Evolutionary conservation across 2,329 filamentous ascomycete genomes (phyloP), one percentile per base, ranked within the genome.

Genomic region (Pseudopithomyces chartarum): DNA sequence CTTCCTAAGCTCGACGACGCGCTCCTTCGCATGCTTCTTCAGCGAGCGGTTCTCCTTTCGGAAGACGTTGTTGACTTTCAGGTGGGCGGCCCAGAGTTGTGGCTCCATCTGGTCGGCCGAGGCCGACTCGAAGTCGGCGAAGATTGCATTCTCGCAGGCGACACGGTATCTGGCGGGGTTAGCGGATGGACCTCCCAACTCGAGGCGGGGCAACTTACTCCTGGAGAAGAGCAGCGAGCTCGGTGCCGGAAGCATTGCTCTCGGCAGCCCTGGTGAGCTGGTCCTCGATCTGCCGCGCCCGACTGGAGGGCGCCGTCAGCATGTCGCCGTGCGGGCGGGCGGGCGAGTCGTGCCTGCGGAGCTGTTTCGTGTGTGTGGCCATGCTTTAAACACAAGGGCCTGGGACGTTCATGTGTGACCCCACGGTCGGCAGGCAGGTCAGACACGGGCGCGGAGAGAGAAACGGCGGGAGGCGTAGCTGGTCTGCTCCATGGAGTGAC

Each of bases 11-110:
- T 86, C 84, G 44, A 87, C 85, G 54, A 82, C 79, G 65, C 80
- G 82, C 67, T 82, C 82, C 64, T 81, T 82, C 55, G 77, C 77
- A 63, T 83, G 69, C 59, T 68, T 75, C 59, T 67, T 75, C 78
- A 84, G 74, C 46, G 65, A 58, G 56, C 64, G 62, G 49, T 67
- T 63, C 54, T 86, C 81, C 69, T 87, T 88, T 69, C 91, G 86
- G 78, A 94, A 97, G 70, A 88, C 87, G 65, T 82, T 83, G 73
- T 95, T 96, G 73, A 96, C 87, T 65, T 85, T 84, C 59, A 85
- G 84, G 76, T 98, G 94, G 52, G 86, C 84, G 58, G 86, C 82
- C 94, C 94, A 98, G 45, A 98, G 84, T 58, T 82, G 83, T 56
- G 80, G 76, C 74, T 97, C 92, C 51, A 89, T 83, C 55, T 86